Conservation (phyloP, 768 basidiomycete species). For the Agaricus sinodeliciosus region DNA sequence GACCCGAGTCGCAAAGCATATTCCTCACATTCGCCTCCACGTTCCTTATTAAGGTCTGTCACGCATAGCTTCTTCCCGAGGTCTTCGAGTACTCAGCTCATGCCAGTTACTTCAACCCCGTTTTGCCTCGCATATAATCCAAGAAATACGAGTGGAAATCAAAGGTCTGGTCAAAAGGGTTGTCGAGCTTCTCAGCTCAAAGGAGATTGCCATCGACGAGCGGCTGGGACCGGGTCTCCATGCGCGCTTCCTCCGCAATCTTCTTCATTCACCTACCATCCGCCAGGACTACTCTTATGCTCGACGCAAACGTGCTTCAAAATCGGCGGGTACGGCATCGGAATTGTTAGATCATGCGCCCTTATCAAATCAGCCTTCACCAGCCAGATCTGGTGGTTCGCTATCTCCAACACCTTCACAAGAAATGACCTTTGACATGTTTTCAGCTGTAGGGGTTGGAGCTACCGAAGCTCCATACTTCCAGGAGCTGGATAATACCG, state of each 20-base stretch:
- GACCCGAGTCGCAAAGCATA: conserved; percentile 74
- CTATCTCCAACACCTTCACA: conserved; percentile 41
- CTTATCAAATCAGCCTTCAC: conserved; percentile 28
- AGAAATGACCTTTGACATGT: conserved; percentile 39
- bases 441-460: conserved; percentile 20
- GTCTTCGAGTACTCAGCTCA: not conserved
- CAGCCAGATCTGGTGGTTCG: conserved; percentile 26
- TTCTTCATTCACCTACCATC: conserved; percentile 32
- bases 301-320: conserved; percentile 8
- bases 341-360: conserved; percentile 4
- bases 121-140: conserved; percentile 54
- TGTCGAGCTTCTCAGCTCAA: conserved; percentile 58
- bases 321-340: conserved; percentile 9
- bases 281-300: conserved; percentile 8
- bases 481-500: conserved; percentile 15
- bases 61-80: conserved; percentile 10
- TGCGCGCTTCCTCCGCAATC: conserved; percentile 68
- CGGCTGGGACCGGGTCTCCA: conserved; percentile 78
- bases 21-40: conserved; percentile 78
- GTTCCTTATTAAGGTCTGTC: conserved; percentile 68
- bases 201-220: conserved; percentile 73
- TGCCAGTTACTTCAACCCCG: conserved; percentile 72
- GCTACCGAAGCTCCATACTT: conserved; percentile 8
- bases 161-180: conserved; percentile 57
- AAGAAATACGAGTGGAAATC: conserved; percentile 55